A percentile compares a stretch with the other conserved stretches of the same genome.
Conservation (phyloP, 306 rosid species). For the Quercus robur region DNA sequence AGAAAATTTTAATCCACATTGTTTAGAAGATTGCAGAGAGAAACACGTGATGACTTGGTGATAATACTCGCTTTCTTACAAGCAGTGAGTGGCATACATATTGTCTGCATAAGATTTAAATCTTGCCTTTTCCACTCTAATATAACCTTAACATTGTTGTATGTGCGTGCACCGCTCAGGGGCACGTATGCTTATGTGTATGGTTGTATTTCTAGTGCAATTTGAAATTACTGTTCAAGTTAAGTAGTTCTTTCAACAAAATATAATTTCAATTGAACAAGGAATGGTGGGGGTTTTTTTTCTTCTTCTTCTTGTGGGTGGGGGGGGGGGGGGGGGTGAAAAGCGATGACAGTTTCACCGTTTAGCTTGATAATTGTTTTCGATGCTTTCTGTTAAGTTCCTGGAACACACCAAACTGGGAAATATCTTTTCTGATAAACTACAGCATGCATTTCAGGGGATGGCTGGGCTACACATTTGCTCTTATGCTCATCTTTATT, state of each 20-base stretch:
- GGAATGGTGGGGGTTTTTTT: neutral
- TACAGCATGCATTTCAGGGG: constrained; percentile 52
- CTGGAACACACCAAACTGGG: neutral
- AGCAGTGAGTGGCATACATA: neutral
- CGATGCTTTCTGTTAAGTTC: neutral
- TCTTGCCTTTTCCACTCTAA: neutral
- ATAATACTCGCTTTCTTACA: too few relatives aligned
- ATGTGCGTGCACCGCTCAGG: neutral
- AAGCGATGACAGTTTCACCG: neutral
- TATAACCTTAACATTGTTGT: neutral
- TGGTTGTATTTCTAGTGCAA: neutral
- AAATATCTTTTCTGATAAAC: constrained; percentile 14
- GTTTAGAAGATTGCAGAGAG: too few relatives aligned
- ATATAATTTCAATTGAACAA: neutral
- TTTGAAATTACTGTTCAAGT: too few relatives aligned
- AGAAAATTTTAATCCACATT: too few relatives aligned
- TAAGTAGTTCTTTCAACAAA: neutral
- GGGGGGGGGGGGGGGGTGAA: too few relatives aligned
- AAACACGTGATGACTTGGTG: too few relatives aligned
- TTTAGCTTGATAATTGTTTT: neutral
- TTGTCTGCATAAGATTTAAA: neutral
- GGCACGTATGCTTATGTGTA: neutral
- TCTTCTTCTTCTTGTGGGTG: neutral
- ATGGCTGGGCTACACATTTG: constrained; percentile 71
- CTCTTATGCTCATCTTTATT: constrained; percentile 40